Base-by-base conservation (phyloP, 257 asterid species). In the Verbena officinalis region DNA sequence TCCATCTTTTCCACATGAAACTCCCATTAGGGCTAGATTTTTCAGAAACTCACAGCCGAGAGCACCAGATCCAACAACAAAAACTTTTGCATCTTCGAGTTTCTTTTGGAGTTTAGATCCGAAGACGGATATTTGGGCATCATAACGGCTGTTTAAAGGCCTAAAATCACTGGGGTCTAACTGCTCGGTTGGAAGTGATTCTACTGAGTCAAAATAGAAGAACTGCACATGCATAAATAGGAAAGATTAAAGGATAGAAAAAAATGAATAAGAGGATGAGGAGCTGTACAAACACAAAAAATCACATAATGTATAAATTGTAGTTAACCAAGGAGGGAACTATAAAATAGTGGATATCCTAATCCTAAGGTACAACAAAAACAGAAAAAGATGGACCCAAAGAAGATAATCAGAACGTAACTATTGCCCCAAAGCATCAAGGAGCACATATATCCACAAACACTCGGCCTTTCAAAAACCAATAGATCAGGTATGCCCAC, bases 31-130 rank as follows among this genome's bases (percentile, higher is more conserved):
- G 53, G 96, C 95, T 75, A 91, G 78, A 79, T 91, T 91, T 75
- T 91, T 91, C 64, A 91, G 84, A 57, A 91, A 91, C 68, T 91
- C 98, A 62, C 98, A 91, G 64, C 98, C 98, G 54, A 91, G 83
- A 16, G 98, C 98, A 76, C 98, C 98, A 72, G 98, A 83, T 74
- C 98, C 98, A 67, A 88, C 94, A 72, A 91, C 77, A 84, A 88
- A 91, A 33, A 80, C 72, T 71, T 72, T 85, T 59, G 95, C 90
- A 57, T 84, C 95, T 80, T 88, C 96, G 21, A 91, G 75, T 72
- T 86, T 91, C 81, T 80, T 91, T 74, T 91, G 98, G 64, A 91
- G 75, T 70, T 78, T 86, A 55, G 95, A 73, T 57, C 98, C 98
- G 72, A 91, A 86, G 22, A 91, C 96, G 8, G 98, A 88, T 46